phyloP scores from a whole-genome alignment of 805 yeast species.

The Tetrapisispora namnaoensis region DNA sequence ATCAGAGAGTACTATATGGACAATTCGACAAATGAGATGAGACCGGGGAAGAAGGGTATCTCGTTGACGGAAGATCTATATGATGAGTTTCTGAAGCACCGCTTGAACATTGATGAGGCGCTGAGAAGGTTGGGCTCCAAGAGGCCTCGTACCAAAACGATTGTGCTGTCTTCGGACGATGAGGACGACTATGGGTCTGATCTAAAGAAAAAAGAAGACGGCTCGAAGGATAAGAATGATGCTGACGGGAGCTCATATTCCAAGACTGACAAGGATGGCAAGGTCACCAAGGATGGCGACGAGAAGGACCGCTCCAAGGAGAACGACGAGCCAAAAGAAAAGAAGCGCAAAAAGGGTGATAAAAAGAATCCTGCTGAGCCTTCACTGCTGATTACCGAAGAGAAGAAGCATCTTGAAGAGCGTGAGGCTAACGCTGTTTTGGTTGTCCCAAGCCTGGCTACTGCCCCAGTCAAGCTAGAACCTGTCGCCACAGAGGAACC shows the following conservation, averaged over 20 bases:
- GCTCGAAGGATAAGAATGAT: constrained; percentile 2
- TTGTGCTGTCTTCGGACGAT: constrained; percentile 23
- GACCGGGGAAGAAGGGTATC: constrained; percentile 70
- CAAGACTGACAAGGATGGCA: not conserved
- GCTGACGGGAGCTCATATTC: not conserved
- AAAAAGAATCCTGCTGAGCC: constrained; percentile 26
- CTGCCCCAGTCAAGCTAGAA: not conserved
- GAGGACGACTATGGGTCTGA: constrained; percentile 14
- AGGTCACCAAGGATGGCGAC: not conserved
- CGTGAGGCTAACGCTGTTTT: constrained; percentile 26
- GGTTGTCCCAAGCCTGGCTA: constrained; percentile 23
- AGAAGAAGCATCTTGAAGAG: constrained; percentile 23
- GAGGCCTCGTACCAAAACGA: constrained; percentile 26
- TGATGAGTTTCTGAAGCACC: constrained; percentile 28
- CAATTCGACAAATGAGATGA: constrained; percentile 44
- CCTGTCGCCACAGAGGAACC: not conserved
- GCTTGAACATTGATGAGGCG: constrained; percentile 30
- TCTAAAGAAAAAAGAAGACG: constrained; percentile 6
- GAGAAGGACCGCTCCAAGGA: constrained; percentile 1
- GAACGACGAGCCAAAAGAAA: constrained; percentile 10
- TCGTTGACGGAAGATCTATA: constrained; percentile 31
- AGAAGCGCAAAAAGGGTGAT: constrained; percentile 8
- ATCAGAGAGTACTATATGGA: constrained; percentile 74
- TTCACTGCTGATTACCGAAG: constrained; percentile 25
- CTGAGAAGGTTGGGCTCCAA: constrained; percentile 29